Conservation (phyloP, 1,284 basidiomycete genomes). For the Fomitiporia mediterranea region DNA sequence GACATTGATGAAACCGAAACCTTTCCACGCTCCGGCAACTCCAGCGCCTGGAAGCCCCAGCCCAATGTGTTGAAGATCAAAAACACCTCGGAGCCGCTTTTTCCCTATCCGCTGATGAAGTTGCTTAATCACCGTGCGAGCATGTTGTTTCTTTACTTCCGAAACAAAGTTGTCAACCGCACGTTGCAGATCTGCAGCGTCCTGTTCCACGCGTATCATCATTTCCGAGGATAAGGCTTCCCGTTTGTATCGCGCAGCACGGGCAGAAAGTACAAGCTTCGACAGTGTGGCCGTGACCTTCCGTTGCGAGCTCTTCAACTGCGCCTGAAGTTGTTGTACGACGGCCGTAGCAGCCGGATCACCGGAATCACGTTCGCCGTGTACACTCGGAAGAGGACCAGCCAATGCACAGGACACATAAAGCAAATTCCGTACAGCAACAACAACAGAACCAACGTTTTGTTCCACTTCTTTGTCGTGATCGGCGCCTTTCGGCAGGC, state of each 20-base stretch:
- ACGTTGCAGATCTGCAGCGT: slow-evolving; percentile 73
- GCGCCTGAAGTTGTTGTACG: slow-evolving; percentile 46
- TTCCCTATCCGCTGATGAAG: slow-evolving; percentile 31
- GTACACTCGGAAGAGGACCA: slow-evolving; percentile 53
- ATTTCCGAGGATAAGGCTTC: slow-evolving; percentile 45
- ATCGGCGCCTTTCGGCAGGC: slow-evolving; percentile 42
- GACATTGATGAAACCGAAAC: slow-evolving; percentile 68
- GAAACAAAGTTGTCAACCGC: slow-evolving; percentile 68
- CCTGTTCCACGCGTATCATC: slow-evolving; percentile 67
- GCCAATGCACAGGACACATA: slow-evolving; percentile 63
- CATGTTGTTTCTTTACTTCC: slow-evolving; percentile 62
- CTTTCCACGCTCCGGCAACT: slow-evolving; percentile 64
- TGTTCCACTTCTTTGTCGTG: slow-evolving; percentile 57
- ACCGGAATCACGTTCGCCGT: slow-evolving; percentile 47
- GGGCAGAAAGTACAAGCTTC: slow-evolving; percentile 68
- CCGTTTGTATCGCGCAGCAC: slow-evolving; percentile 37
- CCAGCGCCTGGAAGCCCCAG: slow-evolving; percentile 71
- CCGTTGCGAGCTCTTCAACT: slow-evolving; percentile 47
- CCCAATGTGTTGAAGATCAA: slow-evolving; percentile 62
- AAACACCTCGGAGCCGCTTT: slow-evolving; percentile 61
- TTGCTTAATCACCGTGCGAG: slow-evolving; percentile 32
- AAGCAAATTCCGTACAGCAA: slow-evolving; percentile 68
- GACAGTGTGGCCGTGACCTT: slow-evolving; percentile 77
- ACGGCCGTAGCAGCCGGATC: slow-evolving; percentile 33
- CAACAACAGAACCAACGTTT: slow-evolving; percentile 61